phyloP scores from a whole-genome alignment of 495 filamentous ascomycete species.

The Annulohypoxylon stygium region DNA sequence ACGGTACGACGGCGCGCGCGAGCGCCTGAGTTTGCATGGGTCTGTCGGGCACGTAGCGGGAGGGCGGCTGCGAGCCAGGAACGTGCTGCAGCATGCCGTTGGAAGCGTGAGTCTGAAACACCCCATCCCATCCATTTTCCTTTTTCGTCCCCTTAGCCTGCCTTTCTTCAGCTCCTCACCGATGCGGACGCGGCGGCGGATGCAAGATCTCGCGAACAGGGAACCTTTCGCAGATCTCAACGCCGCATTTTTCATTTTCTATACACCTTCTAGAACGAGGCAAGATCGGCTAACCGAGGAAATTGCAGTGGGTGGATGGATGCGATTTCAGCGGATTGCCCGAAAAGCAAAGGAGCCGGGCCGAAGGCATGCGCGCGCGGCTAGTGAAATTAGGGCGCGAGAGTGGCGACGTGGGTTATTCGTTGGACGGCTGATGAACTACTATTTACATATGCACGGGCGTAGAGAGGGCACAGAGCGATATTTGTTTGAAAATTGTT shows the following conservation, averaged over 20 bases:
- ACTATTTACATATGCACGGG: not conserved
- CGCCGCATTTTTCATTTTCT: not conserved
- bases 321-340: slow-evolving; percentile 64
- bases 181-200: too few relatives aligned
- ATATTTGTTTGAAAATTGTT: not conserved
- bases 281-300: slow-evolving; percentile 23
- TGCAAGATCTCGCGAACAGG: not conserved
- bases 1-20: slow-evolving; percentile 71
- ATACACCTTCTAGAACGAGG: not conserved
- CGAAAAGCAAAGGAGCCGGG: slow-evolving; percentile 59
- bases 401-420: slow-evolving; percentile 70
- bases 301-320: slow-evolving; percentile 69
- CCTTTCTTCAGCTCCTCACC: not conserved
- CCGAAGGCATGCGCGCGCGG: slow-evolving; percentile 65
- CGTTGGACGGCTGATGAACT: slow-evolving; percentile 53
- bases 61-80: slow-evolving; percentile 71
- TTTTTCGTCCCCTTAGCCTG: not conserved
- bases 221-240: slow-evolving; percentile 1
- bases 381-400: slow-evolving; percentile 71
- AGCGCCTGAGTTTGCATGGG: slow-evolving; percentile 85
- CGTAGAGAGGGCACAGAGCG: not conserved
- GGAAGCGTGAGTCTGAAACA: slow-evolving; percentile 56
- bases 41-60: slow-evolving; percentile 73
- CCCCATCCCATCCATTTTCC: not conserved
- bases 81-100: slow-evolving; percentile 88